Evolutionary conservation across 306 rosid genomes (phyloP).

Genomic region (Chamaecrista fasciculata): DNA sequence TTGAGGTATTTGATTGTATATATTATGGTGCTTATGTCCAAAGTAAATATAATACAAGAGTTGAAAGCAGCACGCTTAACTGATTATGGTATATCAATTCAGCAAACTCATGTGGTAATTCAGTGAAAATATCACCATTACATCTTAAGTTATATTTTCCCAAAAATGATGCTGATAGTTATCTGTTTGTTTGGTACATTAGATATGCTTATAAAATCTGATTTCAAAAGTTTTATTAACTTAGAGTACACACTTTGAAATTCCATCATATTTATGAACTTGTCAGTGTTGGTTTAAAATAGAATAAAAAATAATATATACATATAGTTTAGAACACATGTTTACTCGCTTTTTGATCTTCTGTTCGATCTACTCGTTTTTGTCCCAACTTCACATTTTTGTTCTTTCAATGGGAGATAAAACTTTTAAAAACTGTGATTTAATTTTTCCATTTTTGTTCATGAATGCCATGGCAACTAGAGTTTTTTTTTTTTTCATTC

Average conservation of each 20-base stretch:
- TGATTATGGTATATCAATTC: too few relatives aligned
- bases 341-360: conserved; percentile 5
- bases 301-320: neutral
- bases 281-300: neutral
- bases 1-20: neutral
- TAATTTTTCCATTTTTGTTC: neutral
- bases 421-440: neutral
- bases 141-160: neutral
- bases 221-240: neutral
- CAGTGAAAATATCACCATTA: neutral
- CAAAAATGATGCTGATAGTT: neutral
- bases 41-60: neutral
- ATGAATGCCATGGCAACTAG: neutral
- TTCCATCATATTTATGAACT: neutral
- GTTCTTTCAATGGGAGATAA: conserved; percentile 2
- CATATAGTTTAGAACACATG: neutral
- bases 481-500: neutral
- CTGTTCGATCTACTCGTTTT: neutral
- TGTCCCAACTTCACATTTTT: neutral
- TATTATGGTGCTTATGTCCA: neutral
- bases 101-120: too few relatives aligned
- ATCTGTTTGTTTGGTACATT: neutral
- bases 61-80: neutral
- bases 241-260: neutral
- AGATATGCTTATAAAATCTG: neutral